These are phyloP conservation scores for Saturnispora saitoi DNA, from an alignment of 805 yeast species.

Conservation along the genomic window DNA sequence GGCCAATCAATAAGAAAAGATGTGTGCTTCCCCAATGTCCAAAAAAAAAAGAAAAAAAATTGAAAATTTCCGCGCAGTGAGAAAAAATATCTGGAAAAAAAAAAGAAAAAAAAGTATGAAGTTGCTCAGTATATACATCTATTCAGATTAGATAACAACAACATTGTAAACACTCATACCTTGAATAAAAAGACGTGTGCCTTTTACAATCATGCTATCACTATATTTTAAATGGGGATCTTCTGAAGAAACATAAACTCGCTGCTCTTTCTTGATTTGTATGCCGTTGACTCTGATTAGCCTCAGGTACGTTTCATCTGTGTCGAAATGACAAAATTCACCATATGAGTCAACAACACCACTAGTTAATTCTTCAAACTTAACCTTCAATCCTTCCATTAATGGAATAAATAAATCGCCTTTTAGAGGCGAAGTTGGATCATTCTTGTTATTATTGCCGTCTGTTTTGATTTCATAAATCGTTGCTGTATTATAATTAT, in stretches of 20 bases:
- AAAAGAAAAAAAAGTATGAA: not conserved
- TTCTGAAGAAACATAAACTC: not conserved
- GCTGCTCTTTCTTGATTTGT: not conserved
- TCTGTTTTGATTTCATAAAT: constrained; percentile 2
- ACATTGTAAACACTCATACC: not conserved
- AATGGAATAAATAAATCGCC: constrained; percentile 34
- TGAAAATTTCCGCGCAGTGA: not conserved
- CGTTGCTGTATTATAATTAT: constrained; percentile 1
- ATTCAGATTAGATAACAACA: not conserved
- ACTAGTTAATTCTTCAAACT: constrained; percentile 33
- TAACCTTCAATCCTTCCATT: constrained; percentile 35
- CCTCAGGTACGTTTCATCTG: not conserved
- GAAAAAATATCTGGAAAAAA: not conserved
- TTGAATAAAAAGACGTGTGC: not conserved
- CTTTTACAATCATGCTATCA: not conserved
- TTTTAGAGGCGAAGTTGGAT: not conserved
- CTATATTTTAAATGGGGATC: not conserved
- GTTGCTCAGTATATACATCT: not conserved
- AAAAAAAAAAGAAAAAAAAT: not conserved
- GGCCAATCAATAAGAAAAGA: not conserved
- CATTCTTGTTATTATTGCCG: not conserved
- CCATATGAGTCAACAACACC: not conserved
- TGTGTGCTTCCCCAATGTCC: not conserved
- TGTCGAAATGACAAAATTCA: not conserved
- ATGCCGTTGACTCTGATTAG: not conserved